A percentile compares a stretch with the other conserved stretches of the same genome.
Conservation (phyloP, 768 basidiomycete species). For the Candolleomyces eurysporus region DNA sequence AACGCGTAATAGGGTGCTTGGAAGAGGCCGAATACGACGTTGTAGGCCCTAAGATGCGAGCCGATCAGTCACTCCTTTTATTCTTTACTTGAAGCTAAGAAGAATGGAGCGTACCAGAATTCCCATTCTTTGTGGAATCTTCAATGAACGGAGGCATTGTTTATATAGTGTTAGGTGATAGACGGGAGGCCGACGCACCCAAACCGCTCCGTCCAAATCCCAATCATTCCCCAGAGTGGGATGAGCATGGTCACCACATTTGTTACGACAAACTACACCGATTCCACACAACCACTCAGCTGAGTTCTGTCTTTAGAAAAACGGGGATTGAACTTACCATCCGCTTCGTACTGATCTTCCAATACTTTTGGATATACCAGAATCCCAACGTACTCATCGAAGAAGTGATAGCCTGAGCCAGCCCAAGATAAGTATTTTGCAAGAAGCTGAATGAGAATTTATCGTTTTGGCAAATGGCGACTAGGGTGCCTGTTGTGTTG, state of each 20-base stretch:
- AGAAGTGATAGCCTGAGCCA: conserved; percentile 74
- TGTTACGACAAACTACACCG: conserved; percentile 64
- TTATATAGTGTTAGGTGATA: neutral
- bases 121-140: conserved; percentile 81
- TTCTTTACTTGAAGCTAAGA: too few species aligned
- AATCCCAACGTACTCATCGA: conserved; percentile 71
- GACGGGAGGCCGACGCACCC: conserved; percentile 45
- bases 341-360: conserved; percentile 76
- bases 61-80: neutral
- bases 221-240: conserved; percentile 84
- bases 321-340: conserved; percentile 51
- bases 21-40: conserved; percentile 76
- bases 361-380: conserved; percentile 81
- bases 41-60: conserved; percentile 60
- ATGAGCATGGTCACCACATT: conserved; percentile 76
- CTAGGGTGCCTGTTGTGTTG: conserved; percentile 75
- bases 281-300: too few species aligned
- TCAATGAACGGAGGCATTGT: neutral
- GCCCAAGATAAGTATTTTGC: conserved; percentile 75
- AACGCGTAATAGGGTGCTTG: conserved; percentile 88
- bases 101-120: conserved; percentile 58
- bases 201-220: conserved; percentile 74
- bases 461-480: conserved; percentile 77
- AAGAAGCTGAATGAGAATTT: conserved; percentile 81
- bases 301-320: too few species aligned